Conservation (phyloP, 345 rosid species). For the Gossypium thurberi region DNA sequence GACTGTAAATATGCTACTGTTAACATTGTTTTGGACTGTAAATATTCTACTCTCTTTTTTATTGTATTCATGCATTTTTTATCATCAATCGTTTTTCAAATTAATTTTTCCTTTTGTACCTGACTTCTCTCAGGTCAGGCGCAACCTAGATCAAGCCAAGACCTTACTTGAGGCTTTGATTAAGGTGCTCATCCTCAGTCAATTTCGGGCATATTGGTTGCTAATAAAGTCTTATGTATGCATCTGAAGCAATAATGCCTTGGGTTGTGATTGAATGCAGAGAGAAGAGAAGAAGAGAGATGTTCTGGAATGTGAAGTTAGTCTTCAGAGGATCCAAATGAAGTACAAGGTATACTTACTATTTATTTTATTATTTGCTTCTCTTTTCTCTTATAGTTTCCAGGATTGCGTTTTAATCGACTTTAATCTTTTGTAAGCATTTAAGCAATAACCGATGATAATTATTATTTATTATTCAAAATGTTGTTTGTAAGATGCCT, state of each 20-base stretch:
- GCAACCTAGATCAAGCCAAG: conserved; percentile 96
- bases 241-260: conserved; percentile 16
- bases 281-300: conserved; percentile 97
- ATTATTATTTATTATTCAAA: neutral
- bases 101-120: conserved; percentile 10
- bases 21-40: no score
- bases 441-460: neutral
- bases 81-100: neutral
- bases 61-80: neutral
- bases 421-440: neutral
- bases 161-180: conserved; percentile 78
- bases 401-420: neutral
- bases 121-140: conserved; percentile 66
- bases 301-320: conserved; percentile 76
- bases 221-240: neutral
- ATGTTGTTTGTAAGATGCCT: neutral
- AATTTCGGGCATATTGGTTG: conserved; percentile 11
- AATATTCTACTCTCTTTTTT: neutral
- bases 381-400: neutral
- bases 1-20: neutral
- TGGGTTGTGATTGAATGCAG: conserved; percentile 31
- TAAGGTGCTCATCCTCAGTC: conserved; percentile 47
- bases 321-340: conserved; percentile 87
- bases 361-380: conserved; percentile 4
- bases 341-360: conserved; percentile 56